Base-by-base conservation (phyloP, 345 rosid species). In the Aquilaria yunnanensis region DNA sequence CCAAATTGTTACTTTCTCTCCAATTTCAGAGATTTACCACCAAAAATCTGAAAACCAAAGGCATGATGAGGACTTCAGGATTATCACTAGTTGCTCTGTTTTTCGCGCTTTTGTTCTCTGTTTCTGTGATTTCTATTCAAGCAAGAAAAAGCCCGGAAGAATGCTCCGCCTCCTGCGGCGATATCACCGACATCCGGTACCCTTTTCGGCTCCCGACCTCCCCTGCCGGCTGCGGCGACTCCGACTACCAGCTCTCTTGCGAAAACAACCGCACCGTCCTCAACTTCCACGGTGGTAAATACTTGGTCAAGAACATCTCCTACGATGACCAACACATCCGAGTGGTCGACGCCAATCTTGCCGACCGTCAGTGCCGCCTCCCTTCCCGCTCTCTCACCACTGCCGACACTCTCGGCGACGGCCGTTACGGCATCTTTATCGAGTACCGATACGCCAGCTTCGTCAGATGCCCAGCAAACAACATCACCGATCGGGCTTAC, bases 141-240 rank as follows among this genome's bases (percentile, higher is more conserved):
- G 56, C 69, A 47, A 76, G 77, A 67, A 30, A 14, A 56, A 37
- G 47, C 63, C 66, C 61, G 34, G 54, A 49, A n/a, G 13, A 4
- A 2, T 80, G 84, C 65, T 46, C 73, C 14, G 74, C 81, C 32
- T 71, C 79, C 2, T 77, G 84, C 32, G 84, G 84, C 16, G 70
- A 77, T 9, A 55, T 77, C 57, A 70, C 49, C 1, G 46, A 56
- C 33, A 80, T 80, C 78, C 59, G 53, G 32, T 64, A 61, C 75
- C 84, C 79, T 5, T 80, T 77, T 46, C 75, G 77, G 41, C 72
- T 77, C 31, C 34, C 10, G 32, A 54, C 59, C 54, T 77, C 77
- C 56, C 79, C 79, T 32, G 2, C 8, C 0, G 37, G 7, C 32
- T 74, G 75, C 57, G 81, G 79, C 10, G 71, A 74, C 14, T 2